Base-by-base conservation (phyloP, 1,284 basidiomycete species). In the Microbotryum intermedium region DNA sequence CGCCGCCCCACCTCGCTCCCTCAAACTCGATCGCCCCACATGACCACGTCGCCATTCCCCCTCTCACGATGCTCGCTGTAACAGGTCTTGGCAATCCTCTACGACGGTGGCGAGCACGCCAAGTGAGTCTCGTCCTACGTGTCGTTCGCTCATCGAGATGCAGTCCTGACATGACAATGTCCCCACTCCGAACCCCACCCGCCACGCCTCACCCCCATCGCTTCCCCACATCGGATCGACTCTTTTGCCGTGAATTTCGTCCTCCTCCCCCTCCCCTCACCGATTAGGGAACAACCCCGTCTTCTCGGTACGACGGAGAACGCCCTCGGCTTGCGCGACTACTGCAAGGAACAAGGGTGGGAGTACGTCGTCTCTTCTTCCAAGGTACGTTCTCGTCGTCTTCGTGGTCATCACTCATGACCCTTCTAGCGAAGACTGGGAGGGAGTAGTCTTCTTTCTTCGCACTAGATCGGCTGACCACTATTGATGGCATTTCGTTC, bases 241-340 rank as follows among this genome's bases (percentile, higher is more conserved):
- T 5, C 60, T 62, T 9, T 30, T 18, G n/a, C 55, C 57, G 21
- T 57, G 63, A 21, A 60, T 45, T 47, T 20, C 44, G 56, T 42
- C 47, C 49, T 23, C 20, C 20, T 39, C 44, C n/a, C 10, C 23
- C 51, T 42, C 13, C 42, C 18, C 48, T 16, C 26, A n/a, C 16
- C 2, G n/a, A n/a, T n/a, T 43, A 50, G 10, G 20, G 23, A 50
- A 28, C 53, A 95, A 77, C 82, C 88, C 55, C 83, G 87, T 74
- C 84, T 95, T 46, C 81, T 94, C 50, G 92, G 91, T 58, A 91
- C 92, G 20, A 81, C 85, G 61, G 89, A 97, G 78, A 97, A 95
- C 79, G 81, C 72, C 44, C 74, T 77, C 52, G 75, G 74, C 23
- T 34, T 70, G 0, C 48, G 45, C 28, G 53, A 56, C 20, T 62